These are phyloP conservation scores for Rhypophila decipiens DNA, from an alignment of 495 filamentous ascomycete species.

Conservation along the genomic window DNA sequence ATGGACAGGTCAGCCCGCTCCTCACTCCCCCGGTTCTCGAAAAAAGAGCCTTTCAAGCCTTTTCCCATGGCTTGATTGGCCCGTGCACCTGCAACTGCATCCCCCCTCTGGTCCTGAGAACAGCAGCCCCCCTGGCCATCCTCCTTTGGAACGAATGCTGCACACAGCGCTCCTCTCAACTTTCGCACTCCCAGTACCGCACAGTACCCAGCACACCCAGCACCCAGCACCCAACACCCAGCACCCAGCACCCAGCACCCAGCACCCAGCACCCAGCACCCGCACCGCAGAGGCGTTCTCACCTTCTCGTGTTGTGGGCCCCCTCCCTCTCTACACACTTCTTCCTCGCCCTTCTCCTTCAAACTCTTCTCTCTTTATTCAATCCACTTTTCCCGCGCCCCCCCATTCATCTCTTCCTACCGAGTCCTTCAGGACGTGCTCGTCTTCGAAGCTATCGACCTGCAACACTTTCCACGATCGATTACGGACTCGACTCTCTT, in stretches of 20 bases:
- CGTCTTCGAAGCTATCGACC: conserved; percentile 16
- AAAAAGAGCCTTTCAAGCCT: background rate
- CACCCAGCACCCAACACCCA: no score
- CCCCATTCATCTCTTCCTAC: conserved; percentile 18
- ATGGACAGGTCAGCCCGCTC: background rate
- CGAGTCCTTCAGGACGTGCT: conserved; percentile 9
- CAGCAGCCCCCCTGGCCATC: no score
- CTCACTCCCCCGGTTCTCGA: background rate
- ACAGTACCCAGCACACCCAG: conserved; percentile 4
- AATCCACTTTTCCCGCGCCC: conserved; percentile 22
- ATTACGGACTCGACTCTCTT: conserved; percentile 17
- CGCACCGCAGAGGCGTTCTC: no score
- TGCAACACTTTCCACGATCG: conserved; percentile 9
- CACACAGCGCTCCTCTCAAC: background rate
- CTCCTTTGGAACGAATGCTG: conserved; percentile 1
- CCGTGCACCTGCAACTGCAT: conserved; percentile 8
- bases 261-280: no score
- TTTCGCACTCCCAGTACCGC: background rate
- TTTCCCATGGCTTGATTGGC: conserved; percentile 10
- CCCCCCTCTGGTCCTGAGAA: conserved; percentile 8
- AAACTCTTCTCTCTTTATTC: conserved; percentile 29
- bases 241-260: no score
- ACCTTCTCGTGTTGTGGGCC: conserved; percentile 19
- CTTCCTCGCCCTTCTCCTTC: conserved; percentile 24
- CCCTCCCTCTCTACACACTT: conserved; percentile 19